A percentile compares a stretch with the other conserved stretches of the same genome.
These are phyloP conservation scores for Rhizopogon vesiculosus DNA, from an alignment of 768 basidiomycete species.

Conservation along the genomic window DNA sequence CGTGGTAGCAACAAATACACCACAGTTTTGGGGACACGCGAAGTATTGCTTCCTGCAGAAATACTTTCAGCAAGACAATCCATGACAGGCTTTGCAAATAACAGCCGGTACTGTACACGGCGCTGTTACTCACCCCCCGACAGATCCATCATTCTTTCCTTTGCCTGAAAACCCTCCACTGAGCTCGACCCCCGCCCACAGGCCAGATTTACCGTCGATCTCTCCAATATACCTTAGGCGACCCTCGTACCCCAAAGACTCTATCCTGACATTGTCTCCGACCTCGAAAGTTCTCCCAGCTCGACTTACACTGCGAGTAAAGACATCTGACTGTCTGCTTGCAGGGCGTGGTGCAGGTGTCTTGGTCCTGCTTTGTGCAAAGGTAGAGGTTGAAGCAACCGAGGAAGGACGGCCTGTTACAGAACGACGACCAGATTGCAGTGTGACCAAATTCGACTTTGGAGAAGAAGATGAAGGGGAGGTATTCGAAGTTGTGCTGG, in stretches of 20 bases:
- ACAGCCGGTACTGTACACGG: neutral
- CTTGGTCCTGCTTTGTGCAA: constrained; percentile 39
- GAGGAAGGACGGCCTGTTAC: constrained; percentile 60
- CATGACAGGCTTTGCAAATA: neutral
- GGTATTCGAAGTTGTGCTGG: constrained; percentile 32
- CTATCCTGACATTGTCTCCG: constrained; percentile 83
- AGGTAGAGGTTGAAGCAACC: constrained; percentile 50
- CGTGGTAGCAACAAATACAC: constrained; percentile 81
- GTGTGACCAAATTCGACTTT: constrained; percentile 30
- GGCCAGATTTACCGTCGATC: constrained; percentile 84
- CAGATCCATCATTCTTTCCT: constrained; percentile 94
- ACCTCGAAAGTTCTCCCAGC: constrained; percentile 49
- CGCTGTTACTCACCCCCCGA: constrained; percentile 63
- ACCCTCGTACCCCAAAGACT: constrained; percentile 87
- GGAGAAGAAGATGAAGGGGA: constrained; percentile 47
- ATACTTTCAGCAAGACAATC: constrained; percentile 6
- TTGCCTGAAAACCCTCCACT: constrained; percentile 80
- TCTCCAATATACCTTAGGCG: constrained; percentile 73
- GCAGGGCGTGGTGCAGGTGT: constrained; percentile 54
- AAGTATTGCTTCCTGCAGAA: constrained; percentile 74
- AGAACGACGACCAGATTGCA: constrained; percentile 38
- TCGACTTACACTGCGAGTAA: constrained; percentile 42
- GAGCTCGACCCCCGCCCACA: constrained; percentile 94
- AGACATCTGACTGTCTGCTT: constrained; percentile 64
- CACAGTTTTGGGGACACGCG: constrained; percentile 75